phyloP scores from a whole-genome alignment of 2,329 filamentous ascomycete genomes.

The Stemphylium beticola region DNA sequence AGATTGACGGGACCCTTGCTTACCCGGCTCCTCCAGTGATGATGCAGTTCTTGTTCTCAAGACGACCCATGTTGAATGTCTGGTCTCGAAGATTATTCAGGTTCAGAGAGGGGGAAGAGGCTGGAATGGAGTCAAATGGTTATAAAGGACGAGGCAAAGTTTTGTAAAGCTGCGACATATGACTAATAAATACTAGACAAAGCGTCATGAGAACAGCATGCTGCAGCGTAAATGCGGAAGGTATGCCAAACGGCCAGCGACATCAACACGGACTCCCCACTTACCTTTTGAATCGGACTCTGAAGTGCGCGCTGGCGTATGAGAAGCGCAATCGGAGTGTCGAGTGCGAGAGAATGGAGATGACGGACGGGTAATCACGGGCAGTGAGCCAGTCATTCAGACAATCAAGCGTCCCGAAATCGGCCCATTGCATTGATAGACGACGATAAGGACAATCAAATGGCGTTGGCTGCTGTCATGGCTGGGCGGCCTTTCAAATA shows the following conservation, averaged over 20 bases:
- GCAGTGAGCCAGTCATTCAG: slow-evolving; percentile 7
- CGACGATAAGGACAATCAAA: slow-evolving; percentile 38
- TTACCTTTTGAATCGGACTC: slow-evolving; percentile 12
- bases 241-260: slow-evolving; percentile 17
- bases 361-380: slow-evolving; percentile 23
- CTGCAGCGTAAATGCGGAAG: slow-evolving; percentile 19
- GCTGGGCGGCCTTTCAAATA: slow-evolving; percentile 8
- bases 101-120: neutral
- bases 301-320: slow-evolving; percentile 8
- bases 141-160: slow-evolving; percentile 19
- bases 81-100: slow-evolving; percentile 8
- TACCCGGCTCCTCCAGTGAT: slow-evolving; percentile 88
- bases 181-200: slow-evolving; percentile 38
- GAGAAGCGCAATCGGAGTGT: neutral
- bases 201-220: slow-evolving; percentile 23
- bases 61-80: slow-evolving; percentile 54
- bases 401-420: slow-evolving; percentile 33
- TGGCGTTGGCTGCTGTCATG: slow-evolving; percentile 17
- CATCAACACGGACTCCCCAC: slow-evolving; percentile 7
- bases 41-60: slow-evolving; percentile 72
- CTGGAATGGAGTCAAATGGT: slow-evolving; percentile 19
- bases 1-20: slow-evolving; percentile 41
- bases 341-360: slow-evolving; percentile 8
- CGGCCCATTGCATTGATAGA: slow-evolving; percentile 37
- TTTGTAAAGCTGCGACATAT: slow-evolving; percentile 33